Conservation (phyloP, 139 green algal genomes). For the Marvania coccoides region DNA sequence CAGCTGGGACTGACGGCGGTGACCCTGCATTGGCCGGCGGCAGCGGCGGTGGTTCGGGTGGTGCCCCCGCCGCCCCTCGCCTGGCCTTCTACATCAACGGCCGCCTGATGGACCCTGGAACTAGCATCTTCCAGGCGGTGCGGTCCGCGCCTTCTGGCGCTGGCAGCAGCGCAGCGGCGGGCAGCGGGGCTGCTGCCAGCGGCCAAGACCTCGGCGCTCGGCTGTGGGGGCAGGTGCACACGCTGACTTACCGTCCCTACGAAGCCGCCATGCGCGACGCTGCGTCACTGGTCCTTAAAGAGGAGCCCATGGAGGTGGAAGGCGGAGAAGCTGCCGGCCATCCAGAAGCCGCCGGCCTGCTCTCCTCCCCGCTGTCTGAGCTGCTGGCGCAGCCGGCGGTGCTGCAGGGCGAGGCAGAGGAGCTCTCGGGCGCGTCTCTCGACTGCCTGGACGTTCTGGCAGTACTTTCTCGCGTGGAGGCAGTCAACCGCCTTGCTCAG, state of each 20-base stretch:
- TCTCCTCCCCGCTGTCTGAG: conserved; percentile 33
- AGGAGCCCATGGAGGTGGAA: too few relatives aligned
- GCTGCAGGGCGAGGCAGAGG: not conserved
- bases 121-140: conserved; percentile 79
- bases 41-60: not conserved
- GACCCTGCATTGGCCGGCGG: not conserved
- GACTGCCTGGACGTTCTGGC: conserved; percentile 40
- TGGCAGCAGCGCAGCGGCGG: conserved; percentile 8
- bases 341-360: not conserved
- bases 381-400: conserved; percentile 34
- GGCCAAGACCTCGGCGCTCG: conserved; percentile 16
- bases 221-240: conserved; percentile 84
- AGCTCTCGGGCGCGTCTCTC: not conserved
- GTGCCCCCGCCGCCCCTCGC: conserved; percentile 20
- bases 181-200: not conserved
- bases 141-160: not conserved
- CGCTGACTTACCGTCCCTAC: conserved; percentile 62
- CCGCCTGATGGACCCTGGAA: conserved; percentile 27
- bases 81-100: conserved; percentile 63
- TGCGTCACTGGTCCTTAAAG: not conserved
- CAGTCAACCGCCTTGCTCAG: conserved; percentile 42
- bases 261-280: not conserved
- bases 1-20: conserved; percentile 7
- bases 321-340: too few relatives aligned
- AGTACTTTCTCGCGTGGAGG: conserved; percentile 66